Evolutionary conservation across 345 rosid species (phyloP).

Genomic region (Viola odorata): DNA sequence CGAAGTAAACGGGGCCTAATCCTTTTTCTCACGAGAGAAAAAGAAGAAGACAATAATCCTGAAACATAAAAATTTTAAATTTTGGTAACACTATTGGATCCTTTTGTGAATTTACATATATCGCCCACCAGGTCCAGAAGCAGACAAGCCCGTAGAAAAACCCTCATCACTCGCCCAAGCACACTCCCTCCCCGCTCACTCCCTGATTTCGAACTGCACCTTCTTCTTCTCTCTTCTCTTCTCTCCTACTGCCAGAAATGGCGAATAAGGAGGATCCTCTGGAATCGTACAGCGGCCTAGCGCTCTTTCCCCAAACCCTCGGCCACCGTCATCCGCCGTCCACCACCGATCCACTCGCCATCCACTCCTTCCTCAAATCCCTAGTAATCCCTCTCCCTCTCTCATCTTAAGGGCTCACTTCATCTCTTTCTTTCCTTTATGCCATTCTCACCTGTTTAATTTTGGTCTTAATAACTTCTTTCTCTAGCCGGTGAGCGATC

Average conservation of each 20-base stretch:
- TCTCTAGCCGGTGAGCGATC: constrained; percentile 47
- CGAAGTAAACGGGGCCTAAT: too few relatives aligned
- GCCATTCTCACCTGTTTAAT: neutral
- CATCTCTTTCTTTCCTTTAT: neutral
- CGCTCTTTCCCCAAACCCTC: constrained; percentile 63
- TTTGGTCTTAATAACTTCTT: neutral
- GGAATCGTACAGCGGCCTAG: constrained; percentile 39
- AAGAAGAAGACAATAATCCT: too few relatives aligned
- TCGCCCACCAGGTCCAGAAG: too few relatives aligned
- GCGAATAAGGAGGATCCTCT: constrained; percentile 44
- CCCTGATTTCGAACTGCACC: constrained; percentile 19
- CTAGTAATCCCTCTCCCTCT: constrained; percentile 30
- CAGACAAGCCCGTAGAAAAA: too few relatives aligned
- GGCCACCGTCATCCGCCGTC: constrained; percentile 30
- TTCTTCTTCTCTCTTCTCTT: neutral
- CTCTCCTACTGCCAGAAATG: neutral
- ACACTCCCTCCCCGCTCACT: constrained; percentile 20
- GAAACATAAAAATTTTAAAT: too few relatives aligned
- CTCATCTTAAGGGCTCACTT: neutral
- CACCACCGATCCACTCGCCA: constrained; percentile 36
- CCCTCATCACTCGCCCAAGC: too few relatives aligned
- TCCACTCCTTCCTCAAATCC: constrained; percentile 55
- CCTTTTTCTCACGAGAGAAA: too few relatives aligned
- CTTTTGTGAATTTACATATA: too few relatives aligned
- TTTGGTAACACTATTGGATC: too few relatives aligned